These are phyloP conservation scores for Pyrenopolyporus hunteri DNA, from an alignment of 495 filamentous ascomycete species.

Conservation along the genomic window DNA sequence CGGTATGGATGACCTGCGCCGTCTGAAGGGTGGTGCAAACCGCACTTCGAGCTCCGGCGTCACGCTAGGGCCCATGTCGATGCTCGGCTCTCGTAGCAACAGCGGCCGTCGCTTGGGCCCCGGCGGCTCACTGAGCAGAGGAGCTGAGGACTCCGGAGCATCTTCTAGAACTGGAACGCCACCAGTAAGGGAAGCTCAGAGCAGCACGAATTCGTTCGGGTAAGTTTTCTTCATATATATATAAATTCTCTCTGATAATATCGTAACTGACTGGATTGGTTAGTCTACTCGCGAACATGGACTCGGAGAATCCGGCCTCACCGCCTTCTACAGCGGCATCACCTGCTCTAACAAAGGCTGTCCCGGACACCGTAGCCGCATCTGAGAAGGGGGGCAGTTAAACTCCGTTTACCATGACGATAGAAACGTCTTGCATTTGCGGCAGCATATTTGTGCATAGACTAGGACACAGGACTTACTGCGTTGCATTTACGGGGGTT, in stretches of 20 bases:
- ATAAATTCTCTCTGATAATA: constrained; percentile 25
- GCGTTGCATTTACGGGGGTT: constrained; percentile 56
- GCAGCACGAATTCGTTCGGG: constrained; percentile 88
- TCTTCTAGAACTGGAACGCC: constrained; percentile 90
- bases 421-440: constrained; percentile 45
- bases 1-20: constrained; percentile 85
- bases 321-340: constrained; percentile 67
- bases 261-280: constrained; percentile 32
- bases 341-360: constrained; percentile 67
- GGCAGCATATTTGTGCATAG: constrained; percentile 45
- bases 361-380: constrained; percentile 57
- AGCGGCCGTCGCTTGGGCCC: constrained; percentile 82
- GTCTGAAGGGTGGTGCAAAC: constrained; percentile 65
- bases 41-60: constrained; percentile 64
- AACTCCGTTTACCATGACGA: constrained; percentile 32
- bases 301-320: constrained; percentile 60
- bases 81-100: constrained; percentile 79
- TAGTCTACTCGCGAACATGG: constrained; percentile 59
- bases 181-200: constrained; percentile 71
- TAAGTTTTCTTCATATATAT: constrained; percentile 53
- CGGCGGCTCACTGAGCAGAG: constrained; percentile 69
- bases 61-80: constrained; percentile 78
- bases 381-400: constrained; percentile 53
- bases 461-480: constrained; percentile 42
- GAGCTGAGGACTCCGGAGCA: constrained; percentile 72